Base-by-base conservation (phyloP, 2,329 filamentous ascomycete genomes). In the Fusarium humuli region DNA sequence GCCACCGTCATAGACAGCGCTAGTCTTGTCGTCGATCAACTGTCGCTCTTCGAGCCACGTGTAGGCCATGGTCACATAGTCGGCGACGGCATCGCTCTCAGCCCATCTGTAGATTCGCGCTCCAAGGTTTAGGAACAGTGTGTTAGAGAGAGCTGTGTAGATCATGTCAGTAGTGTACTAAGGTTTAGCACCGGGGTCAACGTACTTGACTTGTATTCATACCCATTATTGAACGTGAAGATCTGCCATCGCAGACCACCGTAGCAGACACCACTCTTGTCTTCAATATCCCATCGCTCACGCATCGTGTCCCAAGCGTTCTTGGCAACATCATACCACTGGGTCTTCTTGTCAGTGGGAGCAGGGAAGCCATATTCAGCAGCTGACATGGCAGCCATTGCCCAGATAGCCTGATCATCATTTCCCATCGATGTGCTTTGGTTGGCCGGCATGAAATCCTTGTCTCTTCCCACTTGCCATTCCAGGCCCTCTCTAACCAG, bases 221-320 rank as follows among this genome's bases (percentile, higher is more conserved):
- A 95, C n/a, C 93, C 93, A 20, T 82, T 84, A 75, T 94, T 93
- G 71, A 90, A 89, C 4, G 86, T 81, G 67, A 89, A 91, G 54
- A 95, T 91, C 81, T 95, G 92, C 91, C 91, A 94, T 72, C 91
- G 84, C 92, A 90, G 82, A 91, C 84, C 63, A 1, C 83, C 78
- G 7, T 84, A 84, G 18, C 64, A 67, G 2, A 40, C 44, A 6
- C 34, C 25, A 5, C 83, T 81, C 25, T 80, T 75, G 1, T 86
- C 88, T 60, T 86, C 83, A 2, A 87, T 86, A 67, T 92, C 89
- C 75, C 87, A 94, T 11, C 69, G 48, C 2, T 12, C 10, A 1
- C 61, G 57, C 18, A 67, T 61, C 7, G 41, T 40, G 12, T 70
- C 54, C 37, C 57, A 71, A 3, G 92, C 90, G 2, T 47, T 88